Base-by-base conservation (phyloP, 1,139 yeast species). In the Taiozyma sp. region DNA sequence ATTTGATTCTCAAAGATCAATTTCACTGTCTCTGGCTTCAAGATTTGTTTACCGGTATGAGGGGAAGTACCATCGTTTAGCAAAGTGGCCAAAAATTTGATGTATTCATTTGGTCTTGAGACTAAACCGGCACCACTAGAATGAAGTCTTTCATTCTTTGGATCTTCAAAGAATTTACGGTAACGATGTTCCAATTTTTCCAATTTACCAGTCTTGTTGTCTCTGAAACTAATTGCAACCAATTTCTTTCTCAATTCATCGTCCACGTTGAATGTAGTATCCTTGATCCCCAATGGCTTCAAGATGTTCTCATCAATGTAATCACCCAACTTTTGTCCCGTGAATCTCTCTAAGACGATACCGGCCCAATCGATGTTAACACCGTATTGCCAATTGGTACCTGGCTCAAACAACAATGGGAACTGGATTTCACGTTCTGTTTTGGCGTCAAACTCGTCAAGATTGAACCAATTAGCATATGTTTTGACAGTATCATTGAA, bases 321-420 rank as follows among this genome's bases (percentile, higher is more conserved):
- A 14, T 70, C 73, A 8, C 79, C 77, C 28, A 81, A 65, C 23
- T 64, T 64, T 57, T 65, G 52, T 3, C 82, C 83, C 4, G 77
- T 61, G 16, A 78, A 68, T 38, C 68, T 66, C 55, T 78, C 71
- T 29, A 81, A 65, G 1, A 78, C 68, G 36, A 71, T 64, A 2
- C 85, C 84, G 5, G 78, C 74, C 81, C 83, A 78, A 58, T 81
- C 86, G 39, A 72, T 66, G 48, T 73, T 71, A 48, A 72, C 72
- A 19, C 86, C 85, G 60, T 81, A 81, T 48, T 64, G 62, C 76
- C 80, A 81, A 10, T 65, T 58, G 0, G 78, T 64, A 2, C 85
- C 85, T 1, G 86, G 86, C 58, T 81, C 83, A 51, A 69, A 71
- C 4, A 72, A 52, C 48, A 81, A 68, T 0, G 84, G 84, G 32